These are phyloP conservation scores for Puccinia coronata DNA, from an alignment of 1,284 basidiomycete genomes.

Conservation along the genomic window DNA sequence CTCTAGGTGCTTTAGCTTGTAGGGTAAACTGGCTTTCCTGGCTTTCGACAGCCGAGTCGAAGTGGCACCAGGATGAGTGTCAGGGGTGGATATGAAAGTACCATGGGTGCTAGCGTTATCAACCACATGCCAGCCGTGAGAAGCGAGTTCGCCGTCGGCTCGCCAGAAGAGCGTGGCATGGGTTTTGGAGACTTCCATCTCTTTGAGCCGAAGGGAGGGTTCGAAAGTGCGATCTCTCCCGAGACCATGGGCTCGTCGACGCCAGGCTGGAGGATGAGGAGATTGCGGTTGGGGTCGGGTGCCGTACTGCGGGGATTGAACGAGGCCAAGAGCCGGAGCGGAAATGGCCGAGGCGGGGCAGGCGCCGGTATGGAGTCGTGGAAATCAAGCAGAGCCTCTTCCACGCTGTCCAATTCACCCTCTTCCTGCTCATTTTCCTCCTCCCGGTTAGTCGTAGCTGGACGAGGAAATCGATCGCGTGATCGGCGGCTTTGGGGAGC, in stretches of 20 bases:
- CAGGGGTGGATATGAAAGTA: conserved; percentile 23
- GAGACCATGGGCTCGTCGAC: conserved; percentile 24
- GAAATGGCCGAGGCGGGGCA: conserved; percentile 12
- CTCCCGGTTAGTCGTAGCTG: neutral
- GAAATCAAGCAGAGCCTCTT: conserved; percentile 21
- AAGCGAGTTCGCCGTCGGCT: neutral
- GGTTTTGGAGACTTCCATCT: conserved; percentile 44
- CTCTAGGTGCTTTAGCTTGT: conserved; percentile 37
- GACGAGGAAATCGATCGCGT: neutral
- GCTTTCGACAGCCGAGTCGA: conserved; percentile 18
- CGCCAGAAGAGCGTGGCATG: conserved; percentile 33
- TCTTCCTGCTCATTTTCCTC: conserved; percentile 14
- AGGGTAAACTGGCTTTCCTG: conserved; percentile 30
- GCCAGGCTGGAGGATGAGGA: conserved; percentile 22
- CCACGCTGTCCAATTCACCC: conserved; percentile 12
- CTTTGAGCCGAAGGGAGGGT: conserved; percentile 30
- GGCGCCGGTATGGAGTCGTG: conserved; percentile 21
- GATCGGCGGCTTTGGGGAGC: neutral
- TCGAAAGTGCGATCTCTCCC: conserved; percentile 44
- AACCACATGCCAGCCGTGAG: conserved; percentile 32
- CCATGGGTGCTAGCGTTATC: conserved; percentile 44
- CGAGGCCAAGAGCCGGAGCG: neutral
- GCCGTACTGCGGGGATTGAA: neutral
- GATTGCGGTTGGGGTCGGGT: neutral
- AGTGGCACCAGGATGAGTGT: neutral